Percentiles rank a stretch among this genome's conserved stretches.
Conservation (phyloP, 2,329 filamentous ascomycete genomes). For the Aspergillus carbonarius region DNA sequence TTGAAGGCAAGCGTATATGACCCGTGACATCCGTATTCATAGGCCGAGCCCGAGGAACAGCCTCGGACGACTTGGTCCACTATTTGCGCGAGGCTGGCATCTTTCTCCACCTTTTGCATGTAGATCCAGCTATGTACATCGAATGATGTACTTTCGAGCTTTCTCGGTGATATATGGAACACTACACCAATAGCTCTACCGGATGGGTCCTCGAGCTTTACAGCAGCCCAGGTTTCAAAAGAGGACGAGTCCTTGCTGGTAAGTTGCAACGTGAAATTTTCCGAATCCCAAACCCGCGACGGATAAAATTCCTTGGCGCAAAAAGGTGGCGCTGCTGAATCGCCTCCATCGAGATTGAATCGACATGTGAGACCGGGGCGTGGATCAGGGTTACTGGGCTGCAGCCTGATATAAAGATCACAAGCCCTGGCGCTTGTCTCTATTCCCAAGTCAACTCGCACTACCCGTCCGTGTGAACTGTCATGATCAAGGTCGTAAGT, state of each 20-base stretch:
- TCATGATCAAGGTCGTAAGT: not conserved
- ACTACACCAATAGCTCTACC: not conserved
- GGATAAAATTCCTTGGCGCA: not conserved
- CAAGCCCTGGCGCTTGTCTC: not conserved
- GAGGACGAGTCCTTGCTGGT: not conserved
- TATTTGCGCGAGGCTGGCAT: not conserved
- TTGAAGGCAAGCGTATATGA: not conserved
- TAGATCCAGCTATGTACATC: not conserved
- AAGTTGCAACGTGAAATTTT: not conserved
- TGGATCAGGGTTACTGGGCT: not conserved
- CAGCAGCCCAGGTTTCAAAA: not conserved
- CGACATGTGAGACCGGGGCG: not conserved
- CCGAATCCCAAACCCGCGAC: not conserved
- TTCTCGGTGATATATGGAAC: not conserved
- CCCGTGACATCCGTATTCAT: not conserved
- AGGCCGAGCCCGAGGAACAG: not conserved
- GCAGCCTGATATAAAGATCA: not conserved
- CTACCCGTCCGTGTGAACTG: not conserved
- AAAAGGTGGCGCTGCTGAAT: not conserved
- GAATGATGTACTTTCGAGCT: not conserved
- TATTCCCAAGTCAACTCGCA: not conserved
- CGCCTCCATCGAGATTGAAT: not conserved
- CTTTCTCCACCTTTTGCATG: not conserved
- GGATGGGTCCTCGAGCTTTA: not conserved
- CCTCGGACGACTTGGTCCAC: not conserved